Evolutionary conservation across 2,329 filamentous ascomycete genomes (phyloP).

Genomic region (Colletotrichum tropicale): DNA sequence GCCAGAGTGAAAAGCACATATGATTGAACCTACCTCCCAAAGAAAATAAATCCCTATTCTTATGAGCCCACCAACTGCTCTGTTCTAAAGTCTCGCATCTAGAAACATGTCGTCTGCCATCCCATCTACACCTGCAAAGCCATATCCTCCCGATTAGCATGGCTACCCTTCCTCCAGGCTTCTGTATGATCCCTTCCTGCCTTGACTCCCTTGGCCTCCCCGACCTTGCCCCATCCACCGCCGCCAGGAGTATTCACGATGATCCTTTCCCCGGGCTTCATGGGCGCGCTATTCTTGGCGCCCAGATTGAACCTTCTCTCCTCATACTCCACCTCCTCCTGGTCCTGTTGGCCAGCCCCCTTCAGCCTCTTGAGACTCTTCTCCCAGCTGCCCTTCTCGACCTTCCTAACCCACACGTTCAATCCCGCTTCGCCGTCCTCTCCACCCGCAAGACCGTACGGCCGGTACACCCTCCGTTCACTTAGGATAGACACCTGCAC

Average conservation of each 20-base stretch:
- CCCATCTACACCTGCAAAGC: constrained; percentile 57
- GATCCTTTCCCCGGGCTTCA: constrained; percentile 78
- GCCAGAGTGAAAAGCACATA: neutral
- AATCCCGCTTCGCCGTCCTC: constrained; percentile 78
- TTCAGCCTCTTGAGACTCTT: constrained; percentile 44
- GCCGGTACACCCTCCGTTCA: constrained; percentile 77
- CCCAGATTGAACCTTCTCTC: constrained; percentile 74
- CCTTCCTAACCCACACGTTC: constrained; percentile 85
- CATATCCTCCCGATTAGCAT: constrained; percentile 59
- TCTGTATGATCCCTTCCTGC: constrained; percentile 58
- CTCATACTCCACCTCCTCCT: constrained; percentile 50
- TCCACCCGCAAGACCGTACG: constrained; percentile 83
- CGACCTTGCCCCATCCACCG: constrained; percentile 73
- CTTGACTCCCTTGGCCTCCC: constrained; percentile 58
- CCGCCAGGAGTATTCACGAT: constrained; percentile 81
- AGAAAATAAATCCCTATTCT: rapidly evolving
- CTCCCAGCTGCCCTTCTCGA: constrained; percentile 61
- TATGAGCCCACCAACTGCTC: neutral
- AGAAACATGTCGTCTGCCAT: neutral
- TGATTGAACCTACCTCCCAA: neutral
- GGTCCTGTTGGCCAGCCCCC: constrained; percentile 25
- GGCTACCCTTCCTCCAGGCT: constrained; percentile 61
- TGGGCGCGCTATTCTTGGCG: constrained; percentile 79
- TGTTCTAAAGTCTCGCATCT: neutral
- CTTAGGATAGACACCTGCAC: constrained; percentile 80